Evolutionary conservation across 2,329 filamentous ascomycete genomes (phyloP), one percentile per base, ranked within the genome.

Genomic region (Phialemonium atrogriseum): DNA sequence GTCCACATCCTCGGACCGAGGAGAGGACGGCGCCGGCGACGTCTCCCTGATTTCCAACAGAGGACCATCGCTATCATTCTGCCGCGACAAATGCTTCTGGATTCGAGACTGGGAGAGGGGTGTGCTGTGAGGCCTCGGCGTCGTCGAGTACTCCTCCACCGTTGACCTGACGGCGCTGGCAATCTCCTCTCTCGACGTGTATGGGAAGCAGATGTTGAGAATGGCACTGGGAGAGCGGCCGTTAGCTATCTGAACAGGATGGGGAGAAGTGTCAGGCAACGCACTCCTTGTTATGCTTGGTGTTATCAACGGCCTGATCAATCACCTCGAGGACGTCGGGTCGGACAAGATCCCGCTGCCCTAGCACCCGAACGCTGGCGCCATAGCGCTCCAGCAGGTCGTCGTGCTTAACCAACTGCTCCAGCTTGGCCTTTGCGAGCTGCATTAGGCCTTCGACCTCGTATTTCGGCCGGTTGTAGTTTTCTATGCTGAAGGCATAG

Each of bases 401-500:
- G 18, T 91, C 91, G 48, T 98, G 91, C 50, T 94, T 85, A 16
- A 84, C 80, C 46, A 98, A 68, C 56, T 98, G 91, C 38, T 83
- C 77, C 16, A 98, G 70, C 62, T 96, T 96, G 49, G 91, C 77
- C 64, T 94, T 95, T 38, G 89, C 89, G 70, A 98, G 86, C 52
- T 94, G 83, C 91, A 98, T 98, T 40, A 98, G 65, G 18, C 86
- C 88, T 52, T 95, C 87, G 7, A 98, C 91, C 57, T 98, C 91
- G 58, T 93, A 91, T 58, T 91, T 88, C 14, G 87, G 89, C 5
- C 91, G 79, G 56, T 96, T 94, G 66, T 94, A 98, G 64, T 98
- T 98, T 60, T 98, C 91, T 50, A 98, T 95, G 52, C 86, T 94
- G 62, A 98, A 98, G 11, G 91, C 91, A 56, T 96, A 98, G 41